phyloP scores from a whole-genome alignment of 2,329 filamentous ascomycete genomes.

The Ascochyta koolunga region DNA sequence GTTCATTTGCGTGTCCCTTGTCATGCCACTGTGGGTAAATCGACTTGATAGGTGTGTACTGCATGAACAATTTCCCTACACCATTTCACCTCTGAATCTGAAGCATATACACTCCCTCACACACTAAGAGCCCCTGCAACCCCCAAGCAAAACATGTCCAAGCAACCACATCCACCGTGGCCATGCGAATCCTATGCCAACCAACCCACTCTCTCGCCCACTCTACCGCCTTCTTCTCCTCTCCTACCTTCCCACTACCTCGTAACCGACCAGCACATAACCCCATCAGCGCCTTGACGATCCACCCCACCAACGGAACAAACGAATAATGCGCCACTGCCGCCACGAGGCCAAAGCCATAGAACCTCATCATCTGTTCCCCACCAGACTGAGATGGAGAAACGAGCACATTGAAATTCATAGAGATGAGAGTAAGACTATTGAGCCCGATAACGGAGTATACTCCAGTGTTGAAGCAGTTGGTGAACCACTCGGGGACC shows the following conservation, averaged over 20 bases:
- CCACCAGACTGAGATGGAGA: constrained; percentile 3
- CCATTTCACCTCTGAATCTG: no score
- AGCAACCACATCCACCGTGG: constrained; percentile 31
- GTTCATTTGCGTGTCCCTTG: no score
- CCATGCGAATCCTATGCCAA: constrained; percentile 27
- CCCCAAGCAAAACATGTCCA: constrained; percentile 28
- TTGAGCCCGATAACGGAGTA: constrained; percentile 29
- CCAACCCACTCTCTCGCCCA: constrained; percentile 28
- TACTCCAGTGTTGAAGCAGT: constrained; percentile 29
- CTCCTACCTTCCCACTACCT: neutral
- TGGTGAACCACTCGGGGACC: constrained; percentile 25
- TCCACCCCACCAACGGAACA: constrained; percentile 23
- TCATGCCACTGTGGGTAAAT: no score
- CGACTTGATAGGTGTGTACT: no score
- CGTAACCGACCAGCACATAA: constrained; percentile 18
- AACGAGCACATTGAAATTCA: constrained; percentile 20
- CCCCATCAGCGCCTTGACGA: constrained; percentile 19
- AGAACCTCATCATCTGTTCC: constrained; percentile 9
- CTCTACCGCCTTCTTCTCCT: constrained; percentile 12
- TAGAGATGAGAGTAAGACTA: constrained; percentile 18
- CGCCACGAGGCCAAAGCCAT: constrained; percentile 18
- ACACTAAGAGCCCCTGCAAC: constrained; percentile 2
- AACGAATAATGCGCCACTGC: constrained; percentile 30
- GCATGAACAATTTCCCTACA: no score
- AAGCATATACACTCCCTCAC: neutral